phyloP scores from a whole-genome alignment of 495 filamentous ascomycete genomes.

The Podospora pseudoanserina region DNA sequence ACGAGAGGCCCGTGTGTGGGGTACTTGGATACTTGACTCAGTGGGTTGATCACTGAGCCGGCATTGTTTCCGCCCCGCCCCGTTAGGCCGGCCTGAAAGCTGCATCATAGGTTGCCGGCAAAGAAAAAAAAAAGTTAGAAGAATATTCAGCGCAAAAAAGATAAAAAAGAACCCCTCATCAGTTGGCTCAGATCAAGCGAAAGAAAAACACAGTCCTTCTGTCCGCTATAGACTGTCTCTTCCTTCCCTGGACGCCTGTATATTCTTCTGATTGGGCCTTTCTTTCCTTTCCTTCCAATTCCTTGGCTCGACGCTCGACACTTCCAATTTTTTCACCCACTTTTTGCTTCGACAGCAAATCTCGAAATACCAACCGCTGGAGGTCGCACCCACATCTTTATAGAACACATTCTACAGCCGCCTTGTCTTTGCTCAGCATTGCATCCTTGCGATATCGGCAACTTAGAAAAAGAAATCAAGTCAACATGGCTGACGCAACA shows the following conservation, averaged over 20 bases:
- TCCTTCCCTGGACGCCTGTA: not conserved
- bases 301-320: conserved; percentile 1
- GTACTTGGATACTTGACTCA: conserved; percentile 21
- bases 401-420: not conserved
- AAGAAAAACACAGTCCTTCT: conserved; percentile 2
- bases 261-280: not conserved
- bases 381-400: not conserved
- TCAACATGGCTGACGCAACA: conserved; percentile 21
- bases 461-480: not conserved
- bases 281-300: conserved; percentile 1
- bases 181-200: not conserved
- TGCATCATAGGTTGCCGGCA: conserved; percentile 22
- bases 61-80: conserved; percentile 15
- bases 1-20: conserved; percentile 9
- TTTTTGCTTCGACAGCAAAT: conserved; percentile 15
- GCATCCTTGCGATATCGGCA: conserved; percentile 7
- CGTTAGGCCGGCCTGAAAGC: conserved; percentile 17
- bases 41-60: conserved; percentile 6
- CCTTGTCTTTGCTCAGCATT: not conserved
- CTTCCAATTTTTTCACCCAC: conserved; percentile 5
- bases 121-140: conserved; percentile 23
- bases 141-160: conserved; percentile 12
- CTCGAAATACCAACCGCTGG: not conserved
- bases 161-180: conserved; percentile 4
- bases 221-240: not conserved